phyloP scores from a whole-genome alignment of 1,139 yeast species.

The Yamadazyma mexicana region DNA sequence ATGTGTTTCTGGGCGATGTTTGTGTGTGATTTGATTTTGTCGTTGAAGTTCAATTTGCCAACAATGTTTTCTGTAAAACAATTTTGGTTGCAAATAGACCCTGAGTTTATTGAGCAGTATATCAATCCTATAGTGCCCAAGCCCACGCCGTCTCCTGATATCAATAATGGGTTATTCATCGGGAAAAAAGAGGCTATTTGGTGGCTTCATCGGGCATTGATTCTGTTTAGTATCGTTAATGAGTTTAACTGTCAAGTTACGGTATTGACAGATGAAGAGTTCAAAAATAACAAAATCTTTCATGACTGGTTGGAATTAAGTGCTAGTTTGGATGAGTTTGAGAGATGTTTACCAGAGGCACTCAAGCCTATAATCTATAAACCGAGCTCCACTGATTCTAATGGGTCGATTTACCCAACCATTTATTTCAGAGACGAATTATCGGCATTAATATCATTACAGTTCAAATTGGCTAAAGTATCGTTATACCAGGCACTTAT shows the following conservation, averaged over 20 bases:
- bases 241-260: conserved; percentile 29
- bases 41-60: conserved; percentile 32
- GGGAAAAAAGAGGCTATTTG: conserved; percentile 26
- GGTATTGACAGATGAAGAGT: conserved; percentile 28
- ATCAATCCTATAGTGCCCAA: conserved; percentile 8
- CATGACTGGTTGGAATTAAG: conserved; percentile 31
- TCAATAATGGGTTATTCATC: conserved; percentile 10
- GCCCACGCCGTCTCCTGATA: not conserved
- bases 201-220: conserved; percentile 39
- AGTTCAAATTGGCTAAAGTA: conserved; percentile 32
- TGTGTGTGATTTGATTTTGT: conserved; percentile 34
- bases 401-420: conserved; percentile 25
- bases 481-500: conserved; percentile 31
- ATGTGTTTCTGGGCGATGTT: conserved; percentile 40
- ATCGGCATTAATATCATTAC: conserved; percentile 33
- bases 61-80: conserved; percentile 30
- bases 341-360: conserved; percentile 26
- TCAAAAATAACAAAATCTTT: conserved; percentile 21
- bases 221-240: conserved; percentile 29
- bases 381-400: conserved; percentile 20
- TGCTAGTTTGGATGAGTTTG: conserved; percentile 28
- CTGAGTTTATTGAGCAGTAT: conserved; percentile 27
- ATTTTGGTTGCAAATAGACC: conserved; percentile 35
- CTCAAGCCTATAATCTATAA: conserved; percentile 35
- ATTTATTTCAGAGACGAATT: conserved; percentile 37